Percentiles rank a stretch among this genome's conserved stretches.
Evolutionary conservation across 306 rosid species (phyloP).

Genomic region (Casuarina glauca): DNA sequence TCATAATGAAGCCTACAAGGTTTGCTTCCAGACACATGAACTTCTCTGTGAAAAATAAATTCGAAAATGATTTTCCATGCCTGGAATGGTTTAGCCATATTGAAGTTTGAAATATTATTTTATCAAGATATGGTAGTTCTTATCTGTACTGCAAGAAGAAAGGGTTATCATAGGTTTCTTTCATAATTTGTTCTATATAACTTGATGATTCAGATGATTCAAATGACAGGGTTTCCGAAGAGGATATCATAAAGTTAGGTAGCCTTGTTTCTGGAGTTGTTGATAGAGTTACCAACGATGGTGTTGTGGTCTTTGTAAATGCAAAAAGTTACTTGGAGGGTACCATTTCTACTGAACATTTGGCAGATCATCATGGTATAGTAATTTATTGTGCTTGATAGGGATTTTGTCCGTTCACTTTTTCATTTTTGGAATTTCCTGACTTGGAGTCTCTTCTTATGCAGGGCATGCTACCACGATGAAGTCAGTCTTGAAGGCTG

Average conservation of each 20-base stretch:
- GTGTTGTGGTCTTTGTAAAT: slow-evolving; percentile 61
- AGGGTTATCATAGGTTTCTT: slow-evolving; percentile 1
- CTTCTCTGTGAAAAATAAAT: neutral
- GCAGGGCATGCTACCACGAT: slow-evolving; percentile 67
- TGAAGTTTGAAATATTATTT: neutral
- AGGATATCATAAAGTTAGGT: slow-evolving; percentile 61
- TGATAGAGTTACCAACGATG: slow-evolving; percentile 59
- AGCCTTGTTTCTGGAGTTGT: slow-evolving; percentile 80
- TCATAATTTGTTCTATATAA: slow-evolving; percentile 17
- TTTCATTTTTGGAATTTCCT: slow-evolving; percentile 25
- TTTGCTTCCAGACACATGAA: slow-evolving; percentile 28
- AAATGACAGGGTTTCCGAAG: slow-evolving; percentile 76
- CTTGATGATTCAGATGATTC: slow-evolving; percentile 19
- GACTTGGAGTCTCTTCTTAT: slow-evolving; percentile 30
- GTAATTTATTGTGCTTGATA: neutral
- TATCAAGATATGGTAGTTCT: neutral
- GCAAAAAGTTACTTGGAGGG: slow-evolving; percentile 68
- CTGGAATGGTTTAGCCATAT: neutral
- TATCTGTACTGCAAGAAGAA: neutral
- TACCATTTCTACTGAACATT: slow-evolving; percentile 69
- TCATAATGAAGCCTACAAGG: slow-evolving; percentile 80
- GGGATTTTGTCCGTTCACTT: neutral
- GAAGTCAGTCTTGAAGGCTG: slow-evolving; percentile 81
- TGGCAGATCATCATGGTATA: slow-evolving; percentile 91
- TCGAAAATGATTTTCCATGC: neutral